Percentiles rank a stretch among this genome's conserved stretches.
Evolutionary conservation across 768 basidiomycete genomes (phyloP).

Genomic region (Boletales sp.): DNA sequence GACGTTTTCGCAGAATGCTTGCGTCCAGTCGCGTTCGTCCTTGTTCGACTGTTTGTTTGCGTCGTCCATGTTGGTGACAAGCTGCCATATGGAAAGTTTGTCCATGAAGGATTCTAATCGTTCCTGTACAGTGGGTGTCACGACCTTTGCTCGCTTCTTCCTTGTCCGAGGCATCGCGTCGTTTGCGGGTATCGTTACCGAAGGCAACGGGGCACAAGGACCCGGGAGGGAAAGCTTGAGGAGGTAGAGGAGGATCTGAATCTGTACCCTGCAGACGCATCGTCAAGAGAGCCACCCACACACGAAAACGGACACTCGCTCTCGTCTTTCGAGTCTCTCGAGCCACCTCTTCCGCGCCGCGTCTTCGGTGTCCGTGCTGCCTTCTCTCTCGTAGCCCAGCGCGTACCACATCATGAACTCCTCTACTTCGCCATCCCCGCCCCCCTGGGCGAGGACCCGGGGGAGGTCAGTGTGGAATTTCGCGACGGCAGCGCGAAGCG

Average conservation of each 20-base stretch:
- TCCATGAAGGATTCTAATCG: conserved; percentile 73
- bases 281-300: conserved; percentile 4
- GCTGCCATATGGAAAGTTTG: conserved; percentile 75
- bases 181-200: conserved; percentile 22
- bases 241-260: conserved; percentile 71
- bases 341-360: conserved; percentile 51
- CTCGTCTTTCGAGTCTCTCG: conserved; percentile 64
- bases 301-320: conserved; percentile 38
- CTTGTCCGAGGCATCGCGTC: conserved; percentile 26
- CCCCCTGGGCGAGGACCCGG: conserved; percentile 53
- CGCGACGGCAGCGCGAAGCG: conserved; percentile 45
- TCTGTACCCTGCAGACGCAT: conserved; percentile 51
- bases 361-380: conserved; percentile 22
- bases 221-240: conserved; percentile 62
- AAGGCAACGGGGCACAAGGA: conserved; percentile 28
- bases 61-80: conserved; percentile 41
- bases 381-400: conserved; percentile 51
- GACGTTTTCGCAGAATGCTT: conserved; percentile 62
- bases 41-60: conserved; percentile 15
- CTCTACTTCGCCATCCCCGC: conserved; percentile 60
- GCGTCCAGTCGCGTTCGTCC: conserved; percentile 66
- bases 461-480: conserved; percentile 69
- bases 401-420: conserved; percentile 79
- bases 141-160: conserved; percentile 30
- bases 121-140: conserved; percentile 38